Conservation (phyloP, 177 flowering plant genomes). For the Vitis hybrid region DNA sequence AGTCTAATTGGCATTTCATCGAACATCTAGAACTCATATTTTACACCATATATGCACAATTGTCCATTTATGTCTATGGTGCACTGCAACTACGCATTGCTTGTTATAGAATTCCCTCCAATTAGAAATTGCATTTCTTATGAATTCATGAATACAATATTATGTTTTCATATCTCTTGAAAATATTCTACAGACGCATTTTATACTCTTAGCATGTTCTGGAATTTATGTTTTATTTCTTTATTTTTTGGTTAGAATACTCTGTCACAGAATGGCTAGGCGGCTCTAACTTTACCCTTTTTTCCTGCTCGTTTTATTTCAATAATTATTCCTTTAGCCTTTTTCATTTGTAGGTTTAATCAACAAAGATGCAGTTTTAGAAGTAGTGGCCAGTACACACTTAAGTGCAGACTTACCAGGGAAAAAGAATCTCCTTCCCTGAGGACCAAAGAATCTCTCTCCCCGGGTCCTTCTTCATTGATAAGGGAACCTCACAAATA, state of each 20-base stretch:
- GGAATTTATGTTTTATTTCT: neutral
- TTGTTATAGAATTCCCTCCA: too few relatives aligned
- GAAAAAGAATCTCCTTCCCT: conserved; percentile 35
- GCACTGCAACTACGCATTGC: too few relatives aligned
- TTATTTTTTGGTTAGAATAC: neutral
- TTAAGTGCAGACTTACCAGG: conserved; percentile 48
- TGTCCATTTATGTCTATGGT: too few relatives aligned
- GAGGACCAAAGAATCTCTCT: conserved; percentile 33
- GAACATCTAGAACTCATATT: too few relatives aligned
- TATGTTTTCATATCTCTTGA: neutral
- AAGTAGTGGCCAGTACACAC: conserved; percentile 8
- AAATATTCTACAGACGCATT: too few relatives aligned
- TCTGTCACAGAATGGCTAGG: conserved; percentile 1
- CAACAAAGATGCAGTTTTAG: conserved; percentile 9
- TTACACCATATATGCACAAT: too few relatives aligned
- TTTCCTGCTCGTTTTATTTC: neutral
- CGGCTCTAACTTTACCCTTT: neutral
- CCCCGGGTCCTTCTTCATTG: conserved; percentile 37
- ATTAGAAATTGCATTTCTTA: too few relatives aligned
- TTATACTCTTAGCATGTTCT: neutral
- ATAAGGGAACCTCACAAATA: conserved; percentile 84
- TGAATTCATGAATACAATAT: too few relatives aligned
- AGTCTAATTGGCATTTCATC: too few relatives aligned
- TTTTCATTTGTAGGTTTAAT: conserved; percentile 24
- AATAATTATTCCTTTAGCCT: neutral